Evolutionary conservation across 2,329 filamentous ascomycete genomes (phyloP).

Genomic region (Pseudocercospora fijiensis): DNA sequence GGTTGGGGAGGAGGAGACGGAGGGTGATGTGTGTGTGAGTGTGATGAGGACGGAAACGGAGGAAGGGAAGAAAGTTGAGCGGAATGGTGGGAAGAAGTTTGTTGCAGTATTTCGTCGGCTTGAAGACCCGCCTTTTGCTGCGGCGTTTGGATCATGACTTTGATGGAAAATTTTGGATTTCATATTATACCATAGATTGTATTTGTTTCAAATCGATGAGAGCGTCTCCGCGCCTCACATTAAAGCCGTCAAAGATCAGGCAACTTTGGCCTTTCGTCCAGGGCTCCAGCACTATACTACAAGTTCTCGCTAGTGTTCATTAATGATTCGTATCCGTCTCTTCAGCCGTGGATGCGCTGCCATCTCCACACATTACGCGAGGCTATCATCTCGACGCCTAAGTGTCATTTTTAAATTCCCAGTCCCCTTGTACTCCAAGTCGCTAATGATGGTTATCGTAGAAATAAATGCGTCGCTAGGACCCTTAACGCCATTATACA

Average conservation of each 20-base stretch:
- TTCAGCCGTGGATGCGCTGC: slow-evolving; percentile 5
- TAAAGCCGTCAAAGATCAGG: neutral
- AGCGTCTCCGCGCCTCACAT: slow-evolving; percentile 7
- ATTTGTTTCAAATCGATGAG: slow-evolving; percentile 2
- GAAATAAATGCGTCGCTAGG: slow-evolving; percentile 4
- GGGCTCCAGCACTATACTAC: slow-evolving; percentile 2
- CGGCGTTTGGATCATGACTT: neutral
- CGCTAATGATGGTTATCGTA: slow-evolving; percentile 6
- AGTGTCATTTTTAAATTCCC: neutral
- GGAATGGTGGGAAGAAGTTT: slow-evolving; percentile 88
- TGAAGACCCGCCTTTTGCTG: slow-evolving; percentile 72
- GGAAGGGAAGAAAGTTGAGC: slow-evolving; percentile 92
- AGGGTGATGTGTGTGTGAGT: slow-evolving; percentile 67
- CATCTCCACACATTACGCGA: neutral
- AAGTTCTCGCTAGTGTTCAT: neutral
- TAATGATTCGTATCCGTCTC: slow-evolving; percentile 1
- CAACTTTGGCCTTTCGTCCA: neutral
- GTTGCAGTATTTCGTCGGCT: slow-evolving; percentile 82
- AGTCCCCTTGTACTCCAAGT: neutral
- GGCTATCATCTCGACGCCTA: neutral
- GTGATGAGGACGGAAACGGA: slow-evolving; percentile 85
- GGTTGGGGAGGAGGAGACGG: slow-evolving; percentile 61
- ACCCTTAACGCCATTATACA: slow-evolving; percentile 1
- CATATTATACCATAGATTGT: neutral
- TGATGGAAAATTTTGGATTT: neutral